Conservation (phyloP, 768 basidiomycete species). For the Suillus variegatus region DNA sequence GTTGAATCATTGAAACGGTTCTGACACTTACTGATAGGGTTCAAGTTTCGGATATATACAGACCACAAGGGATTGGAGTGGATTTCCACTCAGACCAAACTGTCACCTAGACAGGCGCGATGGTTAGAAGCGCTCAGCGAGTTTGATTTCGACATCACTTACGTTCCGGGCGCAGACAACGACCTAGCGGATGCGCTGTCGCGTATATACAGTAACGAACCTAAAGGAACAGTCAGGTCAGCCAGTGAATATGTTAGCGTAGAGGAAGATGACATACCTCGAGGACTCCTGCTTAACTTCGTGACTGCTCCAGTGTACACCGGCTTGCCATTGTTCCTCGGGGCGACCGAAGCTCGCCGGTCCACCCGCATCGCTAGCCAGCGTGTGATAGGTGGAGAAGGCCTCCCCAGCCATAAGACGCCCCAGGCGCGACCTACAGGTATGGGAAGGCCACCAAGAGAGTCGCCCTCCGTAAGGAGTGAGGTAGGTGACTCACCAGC, state of each 20-base stretch:
- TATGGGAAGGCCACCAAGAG: no score
- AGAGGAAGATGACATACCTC: constrained; percentile 17
- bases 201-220: constrained; percentile 26
- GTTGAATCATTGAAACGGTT: constrained; percentile 27
- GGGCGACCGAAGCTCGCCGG: no score
- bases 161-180: constrained; percentile 11
- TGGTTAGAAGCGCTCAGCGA: constrained; percentile 33
- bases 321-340: no score
- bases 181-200: constrained; percentile 21
- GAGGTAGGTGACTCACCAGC: no score
- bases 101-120: constrained; percentile 12
- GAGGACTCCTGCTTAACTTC: background rate
- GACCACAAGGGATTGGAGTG: constrained; percentile 32
- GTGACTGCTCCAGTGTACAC: background rate
- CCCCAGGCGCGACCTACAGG: no score
- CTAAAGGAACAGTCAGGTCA: background rate
- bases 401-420: no score
- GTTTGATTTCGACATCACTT: constrained; percentile 32
- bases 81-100: constrained; percentile 21
- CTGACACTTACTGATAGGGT: constrained; percentile 26
- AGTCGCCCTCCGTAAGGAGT: no score
- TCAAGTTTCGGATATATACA: constrained; percentile 20
- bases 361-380: no score
- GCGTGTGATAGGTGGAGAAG: no score
- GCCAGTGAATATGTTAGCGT: constrained; percentile 21